Evolutionary conservation across 371 early-diverging fungal species (phyloP), one percentile per base, ranked within the genome.

Genomic region (Choanephora cucurbitarum): DNA sequence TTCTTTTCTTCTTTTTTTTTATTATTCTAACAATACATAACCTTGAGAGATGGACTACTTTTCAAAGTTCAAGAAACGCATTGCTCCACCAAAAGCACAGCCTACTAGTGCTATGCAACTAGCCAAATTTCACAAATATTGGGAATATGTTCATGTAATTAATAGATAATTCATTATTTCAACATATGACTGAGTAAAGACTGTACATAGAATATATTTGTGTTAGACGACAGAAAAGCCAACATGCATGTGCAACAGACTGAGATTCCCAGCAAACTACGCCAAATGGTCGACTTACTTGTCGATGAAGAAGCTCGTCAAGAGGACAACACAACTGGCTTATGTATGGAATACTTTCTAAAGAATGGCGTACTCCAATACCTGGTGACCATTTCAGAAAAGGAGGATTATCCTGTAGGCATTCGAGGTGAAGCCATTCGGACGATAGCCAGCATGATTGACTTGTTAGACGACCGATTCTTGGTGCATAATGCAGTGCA

Each of bases 311-410:
- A 94, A 62, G 87, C 86, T 22, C 69, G 88, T 34, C 87, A 86
- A 56, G 79, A 85, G 10, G 82, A 87, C 37, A 80, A 81, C 32
- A 81, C 86, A 1, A 89, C 90, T 0, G 96, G 94, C 19, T 84
- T 89, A 1, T 95, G 96, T 69, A 94, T 94, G 84, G 97, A 97
- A 64, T 89, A 90, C 49, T 87, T 95, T 51, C 79, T 97, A 57
- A 92, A 89, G 58, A 87, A 91, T 58, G 83, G 84, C 42, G 79
- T 97, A 37, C 72, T 97, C 34, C 85, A 82, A 31, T 80, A 85
- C 40, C 79, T 97, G 33, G 93, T 96, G 37, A 78, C 79, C 33
- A 82, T 90, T 32, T 84, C 94, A 1, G 91, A 92, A 50, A 78
- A 78, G 40, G 69, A 70, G 7, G 96, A 97, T 69, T 77, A 83